Evolutionary conservation across 345 rosid genomes (phyloP).

Genomic region (Garcia nutans): DNA sequence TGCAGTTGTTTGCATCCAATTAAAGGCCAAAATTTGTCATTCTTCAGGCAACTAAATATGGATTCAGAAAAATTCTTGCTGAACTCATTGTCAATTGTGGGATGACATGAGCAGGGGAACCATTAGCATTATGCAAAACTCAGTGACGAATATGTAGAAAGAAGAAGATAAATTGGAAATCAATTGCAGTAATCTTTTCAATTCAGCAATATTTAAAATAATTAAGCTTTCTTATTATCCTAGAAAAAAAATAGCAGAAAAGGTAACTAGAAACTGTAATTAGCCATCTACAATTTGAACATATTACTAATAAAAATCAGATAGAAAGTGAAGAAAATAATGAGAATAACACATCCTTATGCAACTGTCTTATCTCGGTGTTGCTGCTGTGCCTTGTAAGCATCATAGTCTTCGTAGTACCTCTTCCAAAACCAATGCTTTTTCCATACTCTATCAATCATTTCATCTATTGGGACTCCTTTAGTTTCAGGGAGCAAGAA

Average conservation of each 20-base stretch:
- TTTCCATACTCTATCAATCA: conserved; percentile 57
- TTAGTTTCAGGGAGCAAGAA: conserved; percentile 63
- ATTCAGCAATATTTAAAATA: not conserved
- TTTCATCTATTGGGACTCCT: conserved; percentile 57
- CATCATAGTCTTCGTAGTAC: conserved; percentile 19
- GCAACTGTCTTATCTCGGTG: not conserved
- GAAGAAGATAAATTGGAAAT: not conserved
- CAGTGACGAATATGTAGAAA: not conserved
- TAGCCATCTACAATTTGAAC: not conserved
- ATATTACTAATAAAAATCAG: conserved; percentile 1
- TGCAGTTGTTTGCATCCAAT: too few relatives aligned
- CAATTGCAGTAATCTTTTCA: not conserved
- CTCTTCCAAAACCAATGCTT: conserved; percentile 67
- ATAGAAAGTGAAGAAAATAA: not conserved
- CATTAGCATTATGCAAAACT: not conserved
- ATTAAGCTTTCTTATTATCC: not conserved
- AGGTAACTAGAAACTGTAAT: not conserved
- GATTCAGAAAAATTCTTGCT: too few relatives aligned
- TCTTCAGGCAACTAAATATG: too few relatives aligned
- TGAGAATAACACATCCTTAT: not conserved
- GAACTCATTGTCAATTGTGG: too few relatives aligned
- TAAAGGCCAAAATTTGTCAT: too few relatives aligned
- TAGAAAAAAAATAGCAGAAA: too few relatives aligned
- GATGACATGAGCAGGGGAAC: too few relatives aligned
- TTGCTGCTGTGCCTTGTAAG: not conserved